Percentiles rank a stretch among this genome's conserved stretches.
These are phyloP conservation scores for Kwoniella sp. DNA, from an alignment of 768 basidiomycete species.

Conservation along the genomic window DNA sequence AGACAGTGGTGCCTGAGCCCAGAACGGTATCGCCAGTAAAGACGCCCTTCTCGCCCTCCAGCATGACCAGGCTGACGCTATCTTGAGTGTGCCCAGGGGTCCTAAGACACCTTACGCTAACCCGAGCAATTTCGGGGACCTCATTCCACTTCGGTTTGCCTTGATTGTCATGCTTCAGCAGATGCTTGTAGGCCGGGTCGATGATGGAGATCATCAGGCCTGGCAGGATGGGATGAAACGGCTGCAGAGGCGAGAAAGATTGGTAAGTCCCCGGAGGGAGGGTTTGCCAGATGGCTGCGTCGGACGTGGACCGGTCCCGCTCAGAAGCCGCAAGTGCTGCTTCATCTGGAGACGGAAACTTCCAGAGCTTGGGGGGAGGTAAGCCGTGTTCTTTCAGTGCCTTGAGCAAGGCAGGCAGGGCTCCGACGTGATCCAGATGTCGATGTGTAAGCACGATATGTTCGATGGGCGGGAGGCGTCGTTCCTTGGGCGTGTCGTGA, in stretches of 20 bases:
- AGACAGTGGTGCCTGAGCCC: constrained; percentile 83
- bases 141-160: constrained; percentile 42
- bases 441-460: constrained; percentile 90
- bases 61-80: constrained; percentile 69
- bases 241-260: constrained; percentile 38
- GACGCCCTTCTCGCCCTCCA: constrained; percentile 62
- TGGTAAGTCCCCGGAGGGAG: constrained; percentile 35
- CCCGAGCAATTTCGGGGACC: constrained; percentile 34
- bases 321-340: constrained; percentile 19
- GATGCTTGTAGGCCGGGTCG: constrained; percentile 35
- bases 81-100: constrained; percentile 89
- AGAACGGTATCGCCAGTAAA: constrained; percentile 90
- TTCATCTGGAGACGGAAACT: constrained; percentile 42
- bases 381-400: constrained; percentile 62
- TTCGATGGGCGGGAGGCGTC: constrained; percentile 59
- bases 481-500: neutral
- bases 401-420: constrained; percentile 64
- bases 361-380: constrained; percentile 49
- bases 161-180: constrained; percentile 37
- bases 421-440: constrained; percentile 81
- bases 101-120: constrained; percentile 63
- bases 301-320: constrained; percentile 28
- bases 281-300: constrained; percentile 27
- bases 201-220: constrained; percentile 44
- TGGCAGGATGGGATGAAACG: constrained; percentile 39